Evolutionary conservation across 2,329 filamentous ascomycete species (phyloP).

Genomic region (Fusarium sp.): DNA sequence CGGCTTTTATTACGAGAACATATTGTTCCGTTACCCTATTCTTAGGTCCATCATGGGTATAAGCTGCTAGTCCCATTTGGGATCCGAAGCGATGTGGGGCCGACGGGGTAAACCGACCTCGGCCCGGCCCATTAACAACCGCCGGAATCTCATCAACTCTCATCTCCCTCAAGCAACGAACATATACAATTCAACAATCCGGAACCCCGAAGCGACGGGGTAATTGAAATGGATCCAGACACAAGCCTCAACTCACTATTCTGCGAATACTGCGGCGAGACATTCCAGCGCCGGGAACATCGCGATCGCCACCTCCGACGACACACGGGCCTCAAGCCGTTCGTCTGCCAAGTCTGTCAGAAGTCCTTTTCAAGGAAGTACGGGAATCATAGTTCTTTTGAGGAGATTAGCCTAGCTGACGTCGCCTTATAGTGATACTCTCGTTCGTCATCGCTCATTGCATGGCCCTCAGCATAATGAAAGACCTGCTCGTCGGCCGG

Average conservation of each 20-base stretch:
- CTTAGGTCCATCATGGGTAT: rapidly evolving
- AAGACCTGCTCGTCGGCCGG: background rate
- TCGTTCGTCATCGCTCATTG: background rate
- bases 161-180: rapidly evolving
- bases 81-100: background rate
- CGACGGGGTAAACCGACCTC: background rate
- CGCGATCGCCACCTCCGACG: conserved; percentile 4
- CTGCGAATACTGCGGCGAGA: background rate
- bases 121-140: too few relatives aligned
- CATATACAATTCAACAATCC: rapidly evolving
- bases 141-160: rapidly evolving
- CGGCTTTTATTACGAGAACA: rapidly evolving
- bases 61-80: background rate
- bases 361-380: background rate
- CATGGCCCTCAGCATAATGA: background rate
- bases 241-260: background rate
- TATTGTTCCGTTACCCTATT: background rate
- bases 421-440: background rate
- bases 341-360: background rate
- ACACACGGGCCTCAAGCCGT: background rate
- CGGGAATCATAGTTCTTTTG: too few relatives aligned
- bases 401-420: too few relatives aligned
- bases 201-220: background rate
- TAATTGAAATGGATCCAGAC: background rate
- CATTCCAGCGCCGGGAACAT: background rate